Evolutionary conservation across 352 stramenopile species (phyloP), one percentile per base, ranked within the genome.

Genomic region (Phytophthora tubulina): DNA sequence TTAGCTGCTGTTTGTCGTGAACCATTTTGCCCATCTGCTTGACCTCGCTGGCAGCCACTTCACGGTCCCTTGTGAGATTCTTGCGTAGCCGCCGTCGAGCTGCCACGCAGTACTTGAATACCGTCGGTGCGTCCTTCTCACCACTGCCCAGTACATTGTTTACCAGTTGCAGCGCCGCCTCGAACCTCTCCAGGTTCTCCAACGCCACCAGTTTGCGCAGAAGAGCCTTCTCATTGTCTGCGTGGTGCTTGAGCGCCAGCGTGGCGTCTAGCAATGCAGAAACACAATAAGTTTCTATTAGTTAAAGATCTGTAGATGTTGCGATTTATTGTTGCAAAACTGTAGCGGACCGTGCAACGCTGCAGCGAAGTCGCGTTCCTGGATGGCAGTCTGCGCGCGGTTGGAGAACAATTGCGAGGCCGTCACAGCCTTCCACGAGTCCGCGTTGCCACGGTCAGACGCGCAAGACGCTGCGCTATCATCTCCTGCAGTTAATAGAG

Each of bases 131-230:
- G 9, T 63, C 67, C 50, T 63, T 68, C 41, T 76, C 61, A 0
- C 55, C 62, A 9, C 42, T 50, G 27, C 90, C 77, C 17, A 93
- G 79, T 9, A 93, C 54, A 17, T 42, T 54, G 10, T 91, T 56
- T 15, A 85, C 85, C 36, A 85, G 50, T 13, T 77, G 59, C 1
- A 92, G 69, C 21, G 87, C 87, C 3, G 72, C 74, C 30, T 93
- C 85, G 57, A 95, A 95, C 6, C 83, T 79, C 72, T 95, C 87
- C n/a, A 95, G 69, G 66, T 95, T 95, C 62, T 95, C 84, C 7
- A 91, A 49, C 21, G 85, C 78, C 21, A 93, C 73, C 6, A 95
- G 69, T 17, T 80, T 81, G 14, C 87, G 87, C 31, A 91, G 65
- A 15, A 71, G 57, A 21, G 87, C 87, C 65, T 95, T 95, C 68